Evolutionary conservation across 208 protist genomes (phyloP).

Genomic region (Acanthamoeba divionensis): DNA sequence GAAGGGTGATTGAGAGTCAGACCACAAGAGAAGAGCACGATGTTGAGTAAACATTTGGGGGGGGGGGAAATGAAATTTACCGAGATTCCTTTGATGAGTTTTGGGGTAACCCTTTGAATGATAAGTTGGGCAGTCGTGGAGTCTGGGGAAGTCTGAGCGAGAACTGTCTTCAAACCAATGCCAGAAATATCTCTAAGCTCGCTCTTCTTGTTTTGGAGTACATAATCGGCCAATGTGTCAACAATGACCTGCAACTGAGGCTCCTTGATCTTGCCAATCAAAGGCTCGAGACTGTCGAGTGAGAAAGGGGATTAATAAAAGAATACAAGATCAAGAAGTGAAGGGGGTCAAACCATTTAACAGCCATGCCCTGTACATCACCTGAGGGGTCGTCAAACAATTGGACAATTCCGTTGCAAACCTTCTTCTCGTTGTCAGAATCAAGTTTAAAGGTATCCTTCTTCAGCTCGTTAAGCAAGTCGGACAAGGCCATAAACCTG

Average conservation of each 20-base stretch:
- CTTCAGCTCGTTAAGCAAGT: constrained; percentile 42
- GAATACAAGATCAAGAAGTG: background rate
- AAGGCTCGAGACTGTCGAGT: constrained; percentile 10
- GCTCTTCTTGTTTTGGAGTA: constrained; percentile 48
- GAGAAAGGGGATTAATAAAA: background rate
- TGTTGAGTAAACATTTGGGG: background rate
- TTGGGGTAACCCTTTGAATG: constrained; percentile 26
- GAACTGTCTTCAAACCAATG: constrained; percentile 36
- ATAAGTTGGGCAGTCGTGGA: background rate
- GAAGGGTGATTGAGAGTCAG: no score
- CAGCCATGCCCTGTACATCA: constrained; percentile 47
- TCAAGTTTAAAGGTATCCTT: constrained; percentile 49
- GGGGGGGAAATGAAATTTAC: background rate
- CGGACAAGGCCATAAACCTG: constrained; percentile 46
- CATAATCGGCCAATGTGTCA: background rate
- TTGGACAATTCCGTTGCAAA: constrained; percentile 26
- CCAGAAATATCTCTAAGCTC: constrained; percentile 36
- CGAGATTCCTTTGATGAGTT: constrained; percentile 45
- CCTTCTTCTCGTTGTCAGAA: constrained; percentile 48
- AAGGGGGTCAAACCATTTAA: constrained; percentile 23
- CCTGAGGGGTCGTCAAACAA: constrained; percentile 43
- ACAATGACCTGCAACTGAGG: constrained; percentile 39
- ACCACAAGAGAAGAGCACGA: background rate
- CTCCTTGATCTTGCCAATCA: constrained; percentile 47
- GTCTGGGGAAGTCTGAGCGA: constrained; percentile 15